phyloP scores from a whole-genome alignment of 2,329 filamentous ascomycete species.

The Colletotrichum theobromicola region DNA sequence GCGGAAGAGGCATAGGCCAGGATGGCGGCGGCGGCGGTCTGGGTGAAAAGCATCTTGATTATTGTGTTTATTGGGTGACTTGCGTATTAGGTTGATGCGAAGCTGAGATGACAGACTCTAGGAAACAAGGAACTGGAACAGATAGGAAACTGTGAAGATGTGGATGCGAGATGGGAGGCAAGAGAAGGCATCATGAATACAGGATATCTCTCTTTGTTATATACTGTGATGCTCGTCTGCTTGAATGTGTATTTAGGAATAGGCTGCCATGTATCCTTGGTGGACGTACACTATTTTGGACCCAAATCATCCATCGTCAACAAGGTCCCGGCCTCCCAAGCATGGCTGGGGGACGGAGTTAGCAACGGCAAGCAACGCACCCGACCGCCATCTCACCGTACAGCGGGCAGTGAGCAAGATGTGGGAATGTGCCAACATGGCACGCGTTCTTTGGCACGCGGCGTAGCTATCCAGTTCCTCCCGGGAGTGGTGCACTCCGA shows the following conservation, averaged over 20 bases:
- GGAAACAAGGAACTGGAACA: not conserved
- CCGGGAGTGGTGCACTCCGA: slow-evolving; percentile 2
- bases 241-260: not conserved
- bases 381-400: not conserved
- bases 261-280: not conserved
- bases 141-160: not conserved
- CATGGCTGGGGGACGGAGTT: not conserved
- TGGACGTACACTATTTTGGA: slow-evolving; percentile 8
- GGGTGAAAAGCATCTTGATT: slow-evolving; percentile 35
- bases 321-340: not conserved
- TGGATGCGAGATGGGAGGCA: not conserved
- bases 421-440: not conserved
- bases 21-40: slow-evolving; percentile 38
- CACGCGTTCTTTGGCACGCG: not conserved
- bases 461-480: not conserved
- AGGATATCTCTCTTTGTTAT: not conserved
- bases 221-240: not conserved
- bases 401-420: not conserved
- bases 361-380: not conserved
- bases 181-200: not conserved
- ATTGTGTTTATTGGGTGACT: not conserved
- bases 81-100: not conserved
- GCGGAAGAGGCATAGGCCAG: slow-evolving; percentile 43
- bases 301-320: not conserved
- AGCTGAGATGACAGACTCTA: not conserved